These are phyloP conservation scores for Protomyces arabidopsidicola DNA, from an alignment of 1,139 yeast genomes.

Conservation along the genomic window DNA sequence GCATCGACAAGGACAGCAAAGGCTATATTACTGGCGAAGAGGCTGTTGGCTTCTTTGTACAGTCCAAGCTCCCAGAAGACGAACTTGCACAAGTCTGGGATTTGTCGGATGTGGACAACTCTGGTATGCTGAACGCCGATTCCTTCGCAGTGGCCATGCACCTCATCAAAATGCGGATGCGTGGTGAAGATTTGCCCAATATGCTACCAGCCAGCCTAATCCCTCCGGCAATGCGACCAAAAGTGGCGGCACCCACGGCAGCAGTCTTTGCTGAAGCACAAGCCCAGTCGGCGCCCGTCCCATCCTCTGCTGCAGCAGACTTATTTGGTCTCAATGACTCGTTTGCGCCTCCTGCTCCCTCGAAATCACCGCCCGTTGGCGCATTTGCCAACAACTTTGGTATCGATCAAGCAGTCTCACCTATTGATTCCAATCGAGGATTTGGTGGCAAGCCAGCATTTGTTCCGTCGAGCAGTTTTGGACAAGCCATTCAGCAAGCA, in stretches of 20 bases:
- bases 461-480: slow-evolving; percentile 65
- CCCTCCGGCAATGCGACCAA: slow-evolving; percentile 32
- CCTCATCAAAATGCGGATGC: slow-evolving; percentile 74
- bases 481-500: slow-evolving; percentile 44
- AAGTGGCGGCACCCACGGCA: slow-evolving; percentile 18
- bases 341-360: slow-evolving; percentile 42
- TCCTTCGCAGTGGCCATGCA: slow-evolving; percentile 95
- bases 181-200: slow-evolving; percentile 73
- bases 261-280: slow-evolving; percentile 30
- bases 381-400: slow-evolving; percentile 27
- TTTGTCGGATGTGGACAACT: slow-evolving; percentile 80
- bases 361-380: slow-evolving; percentile 33
- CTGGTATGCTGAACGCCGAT: slow-evolving; percentile 70
- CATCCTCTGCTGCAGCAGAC: slow-evolving; percentile 34
- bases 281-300: slow-evolving; percentile 13
- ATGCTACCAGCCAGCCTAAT: slow-evolving; percentile 40
- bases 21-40: slow-evolving; percentile 42
- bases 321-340: slow-evolving; percentile 40
- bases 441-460: slow-evolving; percentile 37
- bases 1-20: slow-evolving; percentile 43
- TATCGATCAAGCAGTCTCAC: slow-evolving; percentile 28
- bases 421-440: slow-evolving; percentile 4
- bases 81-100: slow-evolving; percentile 92
- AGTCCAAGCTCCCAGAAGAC: slow-evolving; percentile 80
- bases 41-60: slow-evolving; percentile 82